Base-by-base conservation (phyloP, 345 rosid species). In the Corchorus olitorius region DNA sequence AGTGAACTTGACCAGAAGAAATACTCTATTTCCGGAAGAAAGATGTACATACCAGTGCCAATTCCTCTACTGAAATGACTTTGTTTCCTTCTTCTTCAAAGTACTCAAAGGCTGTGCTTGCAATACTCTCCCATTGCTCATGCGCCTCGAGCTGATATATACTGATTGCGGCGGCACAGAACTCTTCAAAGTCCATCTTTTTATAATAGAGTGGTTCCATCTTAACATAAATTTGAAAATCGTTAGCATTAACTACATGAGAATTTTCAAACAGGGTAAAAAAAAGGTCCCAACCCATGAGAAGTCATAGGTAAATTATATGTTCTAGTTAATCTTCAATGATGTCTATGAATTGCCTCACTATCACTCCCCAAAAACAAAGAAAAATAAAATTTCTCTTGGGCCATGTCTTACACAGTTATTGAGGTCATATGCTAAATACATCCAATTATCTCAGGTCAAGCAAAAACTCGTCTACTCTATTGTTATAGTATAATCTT, bases 161-260 rank as follows among this genome's bases (percentile, higher is more conserved):
- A 34, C 97, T 93, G 75, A 90, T 86, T 33, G 98, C 88, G 62
- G 97, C 99, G 4, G 97, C 97, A 80, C 97, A 96, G 83, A 96
- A 96, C 82, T 96, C 99, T 19, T 96, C 94, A 19, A 92, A 92
- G 70, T 86, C 82, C 86, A 96, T 88, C 77, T 85, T 88, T 80
- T 85, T 89, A 72, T 92, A 84, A 5, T 87, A 75, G 35, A 96
- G 89, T 14, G 89, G 84, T 66, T 92, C 94, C 97, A 96, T 88
- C 99, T 96, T 78, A 22, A 76, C 58, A 67, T 37, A 17, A 65
- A 55, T 35, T n/a, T 52, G 14, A 45, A 55, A 56, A 41, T 5
- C 19, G 45, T 76, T n/a, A 76, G 12, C 15, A 55, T 66, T 65
- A 65, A 15, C 49, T 35, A 27, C 70, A 20, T 4, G 33, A 75